Evolutionary conservation across 2,329 filamentous ascomycete species (phyloP).

Genomic region (Verticillium zaregamsianum): DNA sequence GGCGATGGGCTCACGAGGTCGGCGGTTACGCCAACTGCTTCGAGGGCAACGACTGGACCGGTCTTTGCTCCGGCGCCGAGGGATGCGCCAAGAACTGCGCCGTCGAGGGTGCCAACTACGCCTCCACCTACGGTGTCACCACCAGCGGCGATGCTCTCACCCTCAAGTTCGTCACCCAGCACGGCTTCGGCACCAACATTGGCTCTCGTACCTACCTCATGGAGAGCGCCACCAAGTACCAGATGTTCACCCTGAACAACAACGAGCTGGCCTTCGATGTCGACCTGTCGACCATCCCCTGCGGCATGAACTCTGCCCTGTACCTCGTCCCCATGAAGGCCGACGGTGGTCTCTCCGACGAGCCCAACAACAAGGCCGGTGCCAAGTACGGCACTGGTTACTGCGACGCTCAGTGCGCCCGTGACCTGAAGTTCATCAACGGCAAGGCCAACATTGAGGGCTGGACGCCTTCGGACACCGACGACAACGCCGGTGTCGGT

Average conservation of each 20-base stretch:
- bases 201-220: slow-evolving; percentile 51
- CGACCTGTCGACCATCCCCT: slow-evolving; percentile 56
- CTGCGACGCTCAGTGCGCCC: slow-evolving; percentile 44
- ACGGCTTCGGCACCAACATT: slow-evolving; percentile 27
- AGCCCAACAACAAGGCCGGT: slow-evolving; percentile 37
- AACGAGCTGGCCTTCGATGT: slow-evolving; percentile 62
- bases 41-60: slow-evolving; percentile 29
- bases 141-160: slow-evolving; percentile 38
- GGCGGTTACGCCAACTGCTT: slow-evolving; percentile 37
- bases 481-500: slow-evolving; percentile 16
- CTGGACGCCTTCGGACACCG: slow-evolving; percentile 15
- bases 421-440: slow-evolving; percentile 45
- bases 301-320: slow-evolving; percentile 59
- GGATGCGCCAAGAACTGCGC: slow-evolving; percentile 35
- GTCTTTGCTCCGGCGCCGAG: slow-evolving; percentile 26
- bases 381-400: slow-evolving; percentile 54
- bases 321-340: slow-evolving; percentile 39
- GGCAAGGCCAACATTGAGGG: slow-evolving; percentile 26
- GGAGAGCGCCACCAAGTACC: slow-evolving; percentile 47
- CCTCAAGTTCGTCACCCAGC: slow-evolving; percentile 45
- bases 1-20: slow-evolving; percentile 41
- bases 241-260: slow-evolving; percentile 53
- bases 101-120: slow-evolving; percentile 38
- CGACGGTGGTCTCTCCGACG: slow-evolving; percentile 43
- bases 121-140: slow-evolving; percentile 37